Percentiles rank a stretch among this genome's conserved stretches.
phyloP scores from a whole-genome alignment of 768 basidiomycete species.

The Termitomyces sp. region DNA sequence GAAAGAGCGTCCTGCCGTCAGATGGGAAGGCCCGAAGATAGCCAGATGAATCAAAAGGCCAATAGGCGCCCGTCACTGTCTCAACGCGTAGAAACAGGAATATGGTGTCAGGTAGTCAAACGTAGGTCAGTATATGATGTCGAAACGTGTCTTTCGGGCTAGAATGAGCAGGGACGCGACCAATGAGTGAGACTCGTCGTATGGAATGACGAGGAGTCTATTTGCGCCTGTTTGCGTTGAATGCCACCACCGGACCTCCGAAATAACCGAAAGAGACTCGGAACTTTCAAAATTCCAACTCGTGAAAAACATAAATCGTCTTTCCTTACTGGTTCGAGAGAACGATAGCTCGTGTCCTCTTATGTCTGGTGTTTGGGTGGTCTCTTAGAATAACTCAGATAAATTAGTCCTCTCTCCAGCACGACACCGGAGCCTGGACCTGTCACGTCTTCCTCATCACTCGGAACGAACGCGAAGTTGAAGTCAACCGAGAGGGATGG shows the following conservation, averaged over 20 bases:
- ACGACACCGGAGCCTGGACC: too few species aligned
- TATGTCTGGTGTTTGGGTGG: too few species aligned
- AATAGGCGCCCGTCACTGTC: conserved; percentile 3
- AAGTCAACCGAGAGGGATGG: too few species aligned
- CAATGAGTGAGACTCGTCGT: background rate
- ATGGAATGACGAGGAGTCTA: conserved; percentile 12
- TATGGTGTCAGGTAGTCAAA: background rate
- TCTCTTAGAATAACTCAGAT: too few species aligned
- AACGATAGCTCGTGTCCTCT: too few species aligned
- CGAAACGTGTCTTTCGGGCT: background rate
- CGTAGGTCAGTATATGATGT: background rate
- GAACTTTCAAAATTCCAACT: too few species aligned
- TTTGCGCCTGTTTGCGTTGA: conserved; percentile 5
- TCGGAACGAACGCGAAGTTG: too few species aligned
- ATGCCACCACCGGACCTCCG: background rate
- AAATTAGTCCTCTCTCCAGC: too few species aligned
- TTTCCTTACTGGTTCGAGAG: too few species aligned
- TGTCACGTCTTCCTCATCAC: too few species aligned
- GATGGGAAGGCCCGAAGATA: background rate
- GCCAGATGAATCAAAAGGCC: conserved; percentile 1
- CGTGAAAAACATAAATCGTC: too few species aligned
- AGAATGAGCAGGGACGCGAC: conserved; percentile 1
- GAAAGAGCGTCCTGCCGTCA: background rate
- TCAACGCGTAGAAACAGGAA: background rate
- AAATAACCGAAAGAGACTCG: too few species aligned